Percentiles rank a stretch among this genome's conserved stretches.
Evolutionary conservation across 2,329 filamentous ascomycete genomes (phyloP).

Genomic region (Trichoderma sp.): DNA sequence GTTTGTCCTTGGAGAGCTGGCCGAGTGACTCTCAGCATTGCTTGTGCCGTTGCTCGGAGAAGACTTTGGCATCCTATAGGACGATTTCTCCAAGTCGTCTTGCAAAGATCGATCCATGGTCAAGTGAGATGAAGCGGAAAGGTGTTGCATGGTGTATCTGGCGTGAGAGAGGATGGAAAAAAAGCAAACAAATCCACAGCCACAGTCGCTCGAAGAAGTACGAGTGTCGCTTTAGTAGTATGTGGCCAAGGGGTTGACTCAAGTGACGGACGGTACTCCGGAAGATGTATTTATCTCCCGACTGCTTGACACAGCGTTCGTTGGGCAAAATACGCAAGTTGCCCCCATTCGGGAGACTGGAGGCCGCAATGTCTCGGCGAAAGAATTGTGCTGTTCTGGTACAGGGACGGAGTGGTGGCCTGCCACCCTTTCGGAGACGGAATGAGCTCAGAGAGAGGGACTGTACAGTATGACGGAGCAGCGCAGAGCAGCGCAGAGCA

Average conservation of each 20-base stretch:
- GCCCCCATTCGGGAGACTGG: neutral
- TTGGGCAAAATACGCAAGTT: neutral
- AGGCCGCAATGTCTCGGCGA: conserved; percentile 7
- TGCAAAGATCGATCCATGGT: neutral
- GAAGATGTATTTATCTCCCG: neutral
- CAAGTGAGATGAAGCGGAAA: neutral
- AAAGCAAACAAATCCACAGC: neutral
- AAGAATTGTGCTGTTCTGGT: neutral
- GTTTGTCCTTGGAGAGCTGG: neutral
- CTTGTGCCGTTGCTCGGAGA: neutral
- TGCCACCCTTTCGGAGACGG: neutral
- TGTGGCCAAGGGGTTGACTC: neutral
- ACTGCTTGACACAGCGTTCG: neutral
- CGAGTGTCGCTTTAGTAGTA: neutral
- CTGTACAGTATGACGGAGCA: neutral
- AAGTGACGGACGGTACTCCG: neutral
- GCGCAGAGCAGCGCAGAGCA: neutral
- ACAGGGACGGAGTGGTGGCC: neutral
- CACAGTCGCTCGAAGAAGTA: neutral
- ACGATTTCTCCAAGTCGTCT: neutral
- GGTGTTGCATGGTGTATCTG: neutral
- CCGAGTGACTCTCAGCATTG: neutral
- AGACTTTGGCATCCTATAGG: neutral
- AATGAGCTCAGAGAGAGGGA: neutral
- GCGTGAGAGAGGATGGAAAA: neutral